phyloP scores from a whole-genome alignment of 805 yeast species.

The Ogataea thermomethanolica region DNA sequence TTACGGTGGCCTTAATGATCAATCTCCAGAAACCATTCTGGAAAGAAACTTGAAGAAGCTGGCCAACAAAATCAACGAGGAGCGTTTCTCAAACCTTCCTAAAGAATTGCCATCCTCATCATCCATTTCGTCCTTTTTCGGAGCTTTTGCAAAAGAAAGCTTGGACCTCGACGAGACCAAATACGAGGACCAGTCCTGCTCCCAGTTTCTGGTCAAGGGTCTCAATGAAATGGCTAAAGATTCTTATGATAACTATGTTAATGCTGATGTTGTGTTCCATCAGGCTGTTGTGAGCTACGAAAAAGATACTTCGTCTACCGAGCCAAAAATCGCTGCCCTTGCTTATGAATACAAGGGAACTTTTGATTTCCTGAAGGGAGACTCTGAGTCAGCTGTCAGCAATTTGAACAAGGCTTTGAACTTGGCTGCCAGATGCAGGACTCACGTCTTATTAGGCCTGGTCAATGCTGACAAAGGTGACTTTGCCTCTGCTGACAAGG shows the following conservation, averaged over 20 bases:
- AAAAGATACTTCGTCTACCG: slow-evolving; percentile 36
- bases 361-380: slow-evolving; percentile 76
- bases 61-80: slow-evolving; percentile 69
- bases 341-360: slow-evolving; percentile 85
- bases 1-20: slow-evolving; percentile 72
- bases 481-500: slow-evolving; percentile 53
- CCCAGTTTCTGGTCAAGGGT: slow-evolving; percentile 62
- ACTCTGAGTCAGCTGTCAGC: slow-evolving; percentile 58
- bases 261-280: slow-evolving; percentile 54
- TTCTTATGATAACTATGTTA: slow-evolving; percentile 57
- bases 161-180: slow-evolving; percentile 43
- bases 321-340: slow-evolving; percentile 48
- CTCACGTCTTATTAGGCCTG: slow-evolving; percentile 78
- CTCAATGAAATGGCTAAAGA: slow-evolving; percentile 46
- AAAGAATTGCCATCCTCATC: slow-evolving; percentile 76
- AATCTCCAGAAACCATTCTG: slow-evolving; percentile 71
- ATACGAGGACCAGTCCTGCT: slow-evolving; percentile 56
- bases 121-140: slow-evolving; percentile 80
- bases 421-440: slow-evolving; percentile 71
- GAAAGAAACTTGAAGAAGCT: slow-evolving; percentile 84
- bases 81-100: slow-evolving; percentile 47
- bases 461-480: slow-evolving; percentile 77
- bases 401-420: slow-evolving; percentile 64
- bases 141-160: slow-evolving; percentile 66
- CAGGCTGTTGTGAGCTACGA: slow-evolving; percentile 51